These are phyloP conservation scores for Tetragonia tetragonoides DNA, from an alignment of 148 eudicot species.

Conservation along the genomic window DNA sequence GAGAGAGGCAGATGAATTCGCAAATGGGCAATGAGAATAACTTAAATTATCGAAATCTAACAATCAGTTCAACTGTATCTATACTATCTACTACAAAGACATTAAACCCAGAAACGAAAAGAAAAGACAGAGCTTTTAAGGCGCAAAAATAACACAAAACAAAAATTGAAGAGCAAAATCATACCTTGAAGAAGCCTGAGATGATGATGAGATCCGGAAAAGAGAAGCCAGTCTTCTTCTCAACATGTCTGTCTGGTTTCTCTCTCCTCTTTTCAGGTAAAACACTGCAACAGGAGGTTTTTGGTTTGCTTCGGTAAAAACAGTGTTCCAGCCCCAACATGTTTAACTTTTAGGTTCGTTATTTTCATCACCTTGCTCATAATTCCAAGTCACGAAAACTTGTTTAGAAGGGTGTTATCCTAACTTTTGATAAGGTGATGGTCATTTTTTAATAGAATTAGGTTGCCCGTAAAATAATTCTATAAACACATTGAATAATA, in stretches of 20 bases:
- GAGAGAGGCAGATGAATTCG: not conserved
- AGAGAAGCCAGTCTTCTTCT: constrained; percentile 47
- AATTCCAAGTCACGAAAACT: too few relatives aligned
- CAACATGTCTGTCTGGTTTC: constrained; percentile 24
- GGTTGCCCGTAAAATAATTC: too few relatives aligned
- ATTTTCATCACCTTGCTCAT: too few relatives aligned
- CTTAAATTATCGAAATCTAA: not conserved
- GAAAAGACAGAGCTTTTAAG: not conserved
- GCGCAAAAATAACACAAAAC: too few relatives aligned
- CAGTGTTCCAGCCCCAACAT: too few relatives aligned
- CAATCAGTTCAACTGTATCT: not conserved
- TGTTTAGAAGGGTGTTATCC: too few relatives aligned
- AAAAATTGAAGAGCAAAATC: not conserved
- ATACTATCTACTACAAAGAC: not conserved
- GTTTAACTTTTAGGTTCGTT: too few relatives aligned
- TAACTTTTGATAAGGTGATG: too few relatives aligned
- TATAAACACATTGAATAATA: too few relatives aligned
- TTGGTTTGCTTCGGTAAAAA: not conserved
- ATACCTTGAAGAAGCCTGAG: constrained; percentile 39
- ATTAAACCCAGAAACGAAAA: not conserved
- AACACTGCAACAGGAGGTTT: constrained; percentile 31
- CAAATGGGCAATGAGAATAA: constrained; percentile 2
- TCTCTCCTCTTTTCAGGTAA: constrained; percentile 6
- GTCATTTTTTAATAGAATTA: too few relatives aligned
- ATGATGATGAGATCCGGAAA: constrained; percentile 42